A percentile compares a stretch with the other conserved stretches of the same genome.
Evolutionary conservation across 169 alveolate genomes (phyloP).

Genomic region (Perkinsus olseni): DNA sequence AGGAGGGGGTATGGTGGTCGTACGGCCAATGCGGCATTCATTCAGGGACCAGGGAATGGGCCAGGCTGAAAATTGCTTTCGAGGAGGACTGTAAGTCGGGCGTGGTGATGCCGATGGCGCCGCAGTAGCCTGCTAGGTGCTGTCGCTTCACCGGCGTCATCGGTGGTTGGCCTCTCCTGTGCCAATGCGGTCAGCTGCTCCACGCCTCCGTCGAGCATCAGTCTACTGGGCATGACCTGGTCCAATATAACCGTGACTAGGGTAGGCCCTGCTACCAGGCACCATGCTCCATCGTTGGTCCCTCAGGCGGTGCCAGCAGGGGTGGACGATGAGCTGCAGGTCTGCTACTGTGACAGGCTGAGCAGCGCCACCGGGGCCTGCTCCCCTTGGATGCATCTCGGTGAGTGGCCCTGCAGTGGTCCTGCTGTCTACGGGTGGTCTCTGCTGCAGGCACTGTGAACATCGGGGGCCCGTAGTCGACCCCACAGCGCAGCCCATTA

Average conservation of each 20-base stretch:
- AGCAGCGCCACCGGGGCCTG: not conserved
- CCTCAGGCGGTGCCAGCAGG: not conserved
- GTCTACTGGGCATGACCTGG: not conserved
- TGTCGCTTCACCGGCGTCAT: not conserved
- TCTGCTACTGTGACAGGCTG: not conserved
- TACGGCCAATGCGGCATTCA: not conserved
- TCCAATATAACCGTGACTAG: not conserved
- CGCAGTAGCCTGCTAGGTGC: not conserved
- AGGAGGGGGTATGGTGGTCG: not conserved
- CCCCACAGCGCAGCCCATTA: not conserved
- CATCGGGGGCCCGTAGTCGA: not conserved
- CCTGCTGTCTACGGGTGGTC: not conserved
- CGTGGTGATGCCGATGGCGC: not conserved
- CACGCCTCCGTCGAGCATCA: not conserved
- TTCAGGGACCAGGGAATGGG: not conserved
- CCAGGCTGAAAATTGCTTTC: not conserved
- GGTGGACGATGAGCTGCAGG: not conserved
- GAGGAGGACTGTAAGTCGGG: not conserved
- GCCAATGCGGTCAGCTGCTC: not conserved
- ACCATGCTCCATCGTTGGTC: not conserved
- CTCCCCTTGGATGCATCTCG: not conserved
- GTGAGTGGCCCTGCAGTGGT: not conserved
- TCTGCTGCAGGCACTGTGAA: not conserved
- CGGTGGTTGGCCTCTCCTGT: not conserved
- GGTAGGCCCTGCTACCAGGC: not conserved